Conservation (phyloP, 805 yeast genomes). For the Nakazawaea ernobii region DNA sequence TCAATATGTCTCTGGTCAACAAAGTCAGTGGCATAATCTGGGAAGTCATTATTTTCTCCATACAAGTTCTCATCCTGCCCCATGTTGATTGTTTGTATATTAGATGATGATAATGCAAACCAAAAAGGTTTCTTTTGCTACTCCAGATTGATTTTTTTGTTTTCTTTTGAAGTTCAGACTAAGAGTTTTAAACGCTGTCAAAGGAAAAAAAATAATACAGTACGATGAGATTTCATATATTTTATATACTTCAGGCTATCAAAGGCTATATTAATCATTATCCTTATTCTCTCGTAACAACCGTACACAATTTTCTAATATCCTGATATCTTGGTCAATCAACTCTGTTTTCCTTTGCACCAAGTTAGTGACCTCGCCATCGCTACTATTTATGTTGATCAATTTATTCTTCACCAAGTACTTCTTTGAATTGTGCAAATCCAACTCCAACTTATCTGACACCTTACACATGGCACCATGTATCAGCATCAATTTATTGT, state of each 20-base stretch:
- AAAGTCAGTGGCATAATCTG: conserved; percentile 8
- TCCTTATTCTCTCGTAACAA: conserved; percentile 23
- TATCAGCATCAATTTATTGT: conserved; percentile 12
- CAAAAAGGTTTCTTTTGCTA: no score
- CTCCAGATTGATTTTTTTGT: no score
- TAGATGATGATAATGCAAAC: no score
- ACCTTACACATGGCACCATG: conserved; percentile 12
- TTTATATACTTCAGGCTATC: no score
- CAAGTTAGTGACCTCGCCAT: conserved; percentile 8
- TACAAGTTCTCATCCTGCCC: conserved; percentile 3
- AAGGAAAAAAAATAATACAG: no score
- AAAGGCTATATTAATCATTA: no score
- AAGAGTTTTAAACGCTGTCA: no score
- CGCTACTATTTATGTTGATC: conserved; percentile 10
- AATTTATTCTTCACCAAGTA: conserved; percentile 13
- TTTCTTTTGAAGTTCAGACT: no score
- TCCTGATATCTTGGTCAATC: conserved; percentile 66
- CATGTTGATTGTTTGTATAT: conserved; percentile 14
- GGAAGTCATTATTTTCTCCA: conserved; percentile 3
- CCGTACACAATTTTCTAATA: conserved; percentile 53
- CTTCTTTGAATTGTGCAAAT: conserved; percentile 14
- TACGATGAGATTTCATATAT: no score
- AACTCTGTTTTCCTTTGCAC: conserved; percentile 58
- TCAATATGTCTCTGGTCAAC: conserved; percentile 5
- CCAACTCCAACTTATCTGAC: conserved; percentile 12